Conservation (phyloP, 2,329 filamentous ascomycete genomes). For the Scedosporium boydii region DNA sequence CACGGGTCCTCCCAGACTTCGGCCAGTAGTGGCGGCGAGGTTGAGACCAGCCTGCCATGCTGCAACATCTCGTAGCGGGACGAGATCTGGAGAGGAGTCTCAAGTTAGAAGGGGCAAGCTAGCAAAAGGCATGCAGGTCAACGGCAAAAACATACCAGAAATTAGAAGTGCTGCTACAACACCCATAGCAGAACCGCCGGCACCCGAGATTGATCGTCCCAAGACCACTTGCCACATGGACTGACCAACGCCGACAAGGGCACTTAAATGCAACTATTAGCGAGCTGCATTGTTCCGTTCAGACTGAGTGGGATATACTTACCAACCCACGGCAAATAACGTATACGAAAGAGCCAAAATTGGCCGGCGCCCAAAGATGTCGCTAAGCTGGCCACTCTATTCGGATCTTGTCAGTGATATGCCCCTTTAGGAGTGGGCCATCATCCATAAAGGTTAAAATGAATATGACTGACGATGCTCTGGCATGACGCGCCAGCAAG, state of each 20-base stretch:
- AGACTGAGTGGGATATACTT: background rate
- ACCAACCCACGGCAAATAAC: conserved; percentile 18
- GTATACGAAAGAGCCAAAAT: conserved; percentile 17
- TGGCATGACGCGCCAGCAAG: conserved; percentile 21
- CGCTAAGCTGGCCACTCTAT: conserved; percentile 20
- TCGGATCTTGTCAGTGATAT: background rate
- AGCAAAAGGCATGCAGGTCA: too few relatives aligned
- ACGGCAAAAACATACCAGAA: too few relatives aligned
- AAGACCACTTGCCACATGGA: conserved; percentile 38
- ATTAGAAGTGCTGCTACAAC: conserved; percentile 42
- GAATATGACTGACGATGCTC: conserved; percentile 10
- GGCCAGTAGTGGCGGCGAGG: conserved; percentile 38
- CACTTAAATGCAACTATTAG: background rate
- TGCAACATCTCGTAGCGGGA: conserved; percentile 42
- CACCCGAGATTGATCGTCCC: conserved; percentile 41
- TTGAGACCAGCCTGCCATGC: conserved; percentile 46
- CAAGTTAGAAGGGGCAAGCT: too few relatives aligned
- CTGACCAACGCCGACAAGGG: conserved; percentile 27
- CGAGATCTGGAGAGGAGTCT: conserved; percentile 27
- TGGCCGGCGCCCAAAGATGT: conserved; percentile 18
- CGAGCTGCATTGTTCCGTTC: background rate
- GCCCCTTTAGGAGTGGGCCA: too few relatives aligned
- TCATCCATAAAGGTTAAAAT: background rate
- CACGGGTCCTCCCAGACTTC: conserved; percentile 41
- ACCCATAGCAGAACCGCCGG: conserved; percentile 40